Conservation (phyloP, 2,329 filamentous ascomycete genomes). For the Biscogniauxia marginata region DNA sequence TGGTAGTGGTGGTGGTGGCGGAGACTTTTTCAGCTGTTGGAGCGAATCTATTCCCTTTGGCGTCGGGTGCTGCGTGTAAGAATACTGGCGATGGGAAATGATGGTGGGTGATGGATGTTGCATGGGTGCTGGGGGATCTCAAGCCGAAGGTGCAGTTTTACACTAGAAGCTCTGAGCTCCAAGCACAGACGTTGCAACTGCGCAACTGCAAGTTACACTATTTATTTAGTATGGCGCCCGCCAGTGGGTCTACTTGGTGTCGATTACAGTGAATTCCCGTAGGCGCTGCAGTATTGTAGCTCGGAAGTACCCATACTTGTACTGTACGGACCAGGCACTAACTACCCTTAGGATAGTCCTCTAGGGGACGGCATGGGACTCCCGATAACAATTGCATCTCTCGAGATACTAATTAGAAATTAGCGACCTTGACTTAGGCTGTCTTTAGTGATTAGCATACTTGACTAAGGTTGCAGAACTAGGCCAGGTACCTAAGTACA, state of each 20-base stretch:
- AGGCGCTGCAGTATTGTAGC: not conserved
- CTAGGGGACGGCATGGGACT: not conserved
- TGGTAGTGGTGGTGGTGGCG: too few species aligned
- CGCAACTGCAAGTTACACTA: too few species aligned
- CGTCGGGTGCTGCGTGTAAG: too few species aligned
- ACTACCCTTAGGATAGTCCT: not conserved
- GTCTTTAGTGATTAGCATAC: too few species aligned
- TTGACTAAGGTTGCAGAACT: not conserved
- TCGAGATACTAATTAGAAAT: not conserved
- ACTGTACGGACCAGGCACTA: not conserved
- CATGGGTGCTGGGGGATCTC: not conserved
- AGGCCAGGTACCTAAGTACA: not conserved
- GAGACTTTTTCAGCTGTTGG: too few species aligned
- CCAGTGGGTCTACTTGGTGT: not conserved
- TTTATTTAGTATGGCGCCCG: not conserved
- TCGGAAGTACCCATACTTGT: not conserved
- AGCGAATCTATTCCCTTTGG: too few species aligned
- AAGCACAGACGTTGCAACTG: not conserved
- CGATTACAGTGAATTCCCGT: not conserved
- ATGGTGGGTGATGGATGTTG: not conserved
- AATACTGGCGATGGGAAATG: too few species aligned
- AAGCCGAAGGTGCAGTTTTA: not conserved
- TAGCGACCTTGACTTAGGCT: too few species aligned
- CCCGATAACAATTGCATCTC: not conserved
- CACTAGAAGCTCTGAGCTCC: not conserved